Percentiles rank a stretch among this genome's conserved stretches.
Conservation (phyloP, 176 grass and related monocot species). For the Elaeis guineensis region DNA sequence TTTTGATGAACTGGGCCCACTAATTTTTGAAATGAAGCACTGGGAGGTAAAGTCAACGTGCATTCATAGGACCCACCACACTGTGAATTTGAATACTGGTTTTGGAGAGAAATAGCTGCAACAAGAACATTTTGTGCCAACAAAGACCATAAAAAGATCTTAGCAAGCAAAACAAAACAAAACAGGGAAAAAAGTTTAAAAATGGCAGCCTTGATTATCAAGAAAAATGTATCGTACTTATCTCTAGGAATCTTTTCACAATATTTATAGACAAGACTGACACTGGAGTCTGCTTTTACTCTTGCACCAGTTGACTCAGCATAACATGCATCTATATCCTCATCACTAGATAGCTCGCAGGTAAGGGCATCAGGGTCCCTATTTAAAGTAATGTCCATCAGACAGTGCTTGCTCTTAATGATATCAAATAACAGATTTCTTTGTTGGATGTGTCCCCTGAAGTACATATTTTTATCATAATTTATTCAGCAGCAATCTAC, state of each 20-base stretch:
- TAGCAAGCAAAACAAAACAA: too few species aligned
- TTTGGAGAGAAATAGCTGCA: conserved; percentile 44
- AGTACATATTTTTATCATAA: conserved; percentile 11
- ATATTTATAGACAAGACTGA: conserved; percentile 47
- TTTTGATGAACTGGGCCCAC: conserved; percentile 50
- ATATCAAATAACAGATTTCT: conserved; percentile 64
- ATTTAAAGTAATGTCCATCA: conserved; percentile 51
- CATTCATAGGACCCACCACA: conserved; percentile 43
- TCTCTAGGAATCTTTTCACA: conserved; percentile 67
- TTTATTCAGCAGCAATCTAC: background rate
- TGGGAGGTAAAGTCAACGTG: conserved; percentile 53
- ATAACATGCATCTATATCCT: conserved; percentile 61
- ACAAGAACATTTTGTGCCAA: background rate
- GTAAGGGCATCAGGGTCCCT: conserved; percentile 37
- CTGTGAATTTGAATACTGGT: conserved; percentile 38
- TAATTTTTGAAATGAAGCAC: conserved; percentile 52
- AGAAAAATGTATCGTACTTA: conserved; percentile 33
- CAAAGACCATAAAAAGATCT: background rate
- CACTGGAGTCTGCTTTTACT: conserved; percentile 58
- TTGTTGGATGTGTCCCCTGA: conserved; percentile 58
- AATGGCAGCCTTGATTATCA: too few species aligned
- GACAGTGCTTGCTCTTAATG: conserved; percentile 46
- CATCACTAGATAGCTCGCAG: conserved; percentile 21
- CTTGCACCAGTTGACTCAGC: conserved; percentile 65
- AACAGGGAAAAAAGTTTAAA: too few species aligned